These are phyloP conservation scores for Leccinum boreale DNA, from an alignment of 768 basidiomycete genomes.

Conservation along the genomic window DNA sequence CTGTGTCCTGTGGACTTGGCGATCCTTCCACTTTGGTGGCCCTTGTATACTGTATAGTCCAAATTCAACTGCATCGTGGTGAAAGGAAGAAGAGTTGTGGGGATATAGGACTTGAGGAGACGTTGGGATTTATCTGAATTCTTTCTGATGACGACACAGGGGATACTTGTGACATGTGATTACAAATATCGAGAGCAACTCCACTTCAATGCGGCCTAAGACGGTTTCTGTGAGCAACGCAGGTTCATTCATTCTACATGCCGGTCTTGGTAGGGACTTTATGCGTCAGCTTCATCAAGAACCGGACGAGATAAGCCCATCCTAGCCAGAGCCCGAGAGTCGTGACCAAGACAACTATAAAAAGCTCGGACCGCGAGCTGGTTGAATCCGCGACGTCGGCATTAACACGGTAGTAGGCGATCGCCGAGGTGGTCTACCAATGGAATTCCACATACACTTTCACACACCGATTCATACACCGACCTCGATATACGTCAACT, in stretches of 20 bases:
- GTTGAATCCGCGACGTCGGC: no score
- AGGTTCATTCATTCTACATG: background rate
- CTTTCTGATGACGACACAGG: slow-evolving; percentile 8
- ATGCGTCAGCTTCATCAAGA: background rate
- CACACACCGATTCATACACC: no score
- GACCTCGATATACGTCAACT: no score
- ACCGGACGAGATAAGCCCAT: background rate
- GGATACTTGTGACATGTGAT: background rate
- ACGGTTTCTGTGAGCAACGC: background rate
- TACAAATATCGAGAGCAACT: no score
- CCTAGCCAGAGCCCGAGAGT: background rate
- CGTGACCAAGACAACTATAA: background rate
- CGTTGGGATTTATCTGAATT: background rate
- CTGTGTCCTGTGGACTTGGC: slow-evolving; percentile 15
- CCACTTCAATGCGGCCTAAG: background rate
- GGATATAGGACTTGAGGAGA: background rate
- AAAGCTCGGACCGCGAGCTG: no score
- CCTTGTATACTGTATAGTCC: slow-evolving; percentile 32
- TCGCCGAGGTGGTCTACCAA: no score
- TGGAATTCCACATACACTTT: no score
- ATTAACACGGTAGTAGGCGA: no score
- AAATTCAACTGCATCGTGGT: slow-evolving; percentile 18
- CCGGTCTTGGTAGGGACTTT: background rate
- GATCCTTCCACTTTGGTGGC: slow-evolving; percentile 18
- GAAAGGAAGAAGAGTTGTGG: background rate